phyloP scores from a whole-genome alignment of 148 eudicot species.

The Spergularia marina region DNA sequence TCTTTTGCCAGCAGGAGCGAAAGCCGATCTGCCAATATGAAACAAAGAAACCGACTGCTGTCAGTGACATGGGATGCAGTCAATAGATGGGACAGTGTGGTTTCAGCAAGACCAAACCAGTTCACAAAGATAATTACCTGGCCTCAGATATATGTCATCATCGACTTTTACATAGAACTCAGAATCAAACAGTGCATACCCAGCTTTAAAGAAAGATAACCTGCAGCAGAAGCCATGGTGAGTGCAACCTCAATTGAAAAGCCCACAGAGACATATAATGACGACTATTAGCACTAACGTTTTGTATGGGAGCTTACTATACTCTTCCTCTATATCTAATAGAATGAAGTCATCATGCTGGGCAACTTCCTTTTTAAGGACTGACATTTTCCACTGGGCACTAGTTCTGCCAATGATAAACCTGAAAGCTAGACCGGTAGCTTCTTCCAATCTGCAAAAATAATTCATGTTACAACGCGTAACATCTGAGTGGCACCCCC shows the following conservation, averaged over 20 bases:
- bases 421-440: constrained; percentile 91
- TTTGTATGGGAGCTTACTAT: constrained; percentile 95
- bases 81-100: not conserved
- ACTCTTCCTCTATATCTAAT: constrained; percentile 88
- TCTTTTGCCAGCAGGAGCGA: constrained; percentile 89
- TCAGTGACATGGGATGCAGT: constrained; percentile 1
- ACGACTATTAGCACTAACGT: constrained; percentile 62
- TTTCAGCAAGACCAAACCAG: not conserved
- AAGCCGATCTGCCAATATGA: constrained; percentile 65
- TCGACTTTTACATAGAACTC: constrained; percentile 95
- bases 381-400: constrained; percentile 68
- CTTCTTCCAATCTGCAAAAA: constrained; percentile 79
- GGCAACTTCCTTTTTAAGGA: constrained; percentile 75
- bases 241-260: constrained; percentile 17
- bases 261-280: constrained; percentile 18
- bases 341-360: constrained; percentile 76
- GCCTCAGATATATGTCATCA: constrained; percentile 90
- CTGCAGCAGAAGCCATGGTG: constrained; percentile 38
- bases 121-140: constrained; percentile 47
- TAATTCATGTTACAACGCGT: not conserved
- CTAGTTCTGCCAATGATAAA: constrained; percentile 86
- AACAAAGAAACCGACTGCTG: constrained; percentile 2
- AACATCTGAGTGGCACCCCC: too few species aligned
- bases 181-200: constrained; percentile 71
- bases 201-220: constrained; percentile 93